Evolutionary conservation across 805 yeast species (phyloP), one percentile per base, ranked within the genome.

Genomic region (Candida ficus): DNA sequence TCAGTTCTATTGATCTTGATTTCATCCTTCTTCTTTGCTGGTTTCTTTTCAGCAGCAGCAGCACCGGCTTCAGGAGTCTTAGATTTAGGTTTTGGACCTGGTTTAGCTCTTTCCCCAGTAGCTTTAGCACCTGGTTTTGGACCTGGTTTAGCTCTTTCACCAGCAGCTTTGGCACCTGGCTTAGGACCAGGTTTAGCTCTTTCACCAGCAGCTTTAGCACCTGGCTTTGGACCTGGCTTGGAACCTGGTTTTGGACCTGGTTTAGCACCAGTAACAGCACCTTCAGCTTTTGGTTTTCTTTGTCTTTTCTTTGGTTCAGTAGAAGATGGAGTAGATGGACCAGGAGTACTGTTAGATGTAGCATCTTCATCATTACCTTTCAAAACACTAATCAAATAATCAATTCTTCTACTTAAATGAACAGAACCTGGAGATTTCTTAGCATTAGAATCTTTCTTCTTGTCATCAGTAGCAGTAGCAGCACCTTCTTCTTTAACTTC

Each of bases 371-470:
- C 72, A 20, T 73, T 81, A 16, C 80, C 95, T 45, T 73, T 72
- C 50, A 91, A 63, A 10, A 87, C 79, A 3, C 76, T 63, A 21
- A 91, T 73, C 53, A 93, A 69, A 54, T 90, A 91, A 58, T 95
- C 99, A 1, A 87, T 80, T 58, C 99, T 78, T 62, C 99, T 78
- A 10, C 86, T 87, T 37, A 93, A 68, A 63, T 93, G 99, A 14
- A 93, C 93, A 4, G 96, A 75, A 8, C 95, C 93, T 1, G 99
- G 98, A 4, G 83, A 84, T 54, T 79, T 83, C 48, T 87, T 84
- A 23, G 68, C 52, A 12, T 32, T n/a, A 16, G 44, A 25, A 4
- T 35, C 32, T 26, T 38, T 41, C 32, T 43, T 17, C 50, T 37
- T 70, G 2, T 48, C 49, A 36, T 41, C 38, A 2, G 21, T 9